These are phyloP conservation scores for Microsporum audouinii DNA, from an alignment of 2,329 filamentous ascomycete genomes.

Conservation along the genomic window DNA sequence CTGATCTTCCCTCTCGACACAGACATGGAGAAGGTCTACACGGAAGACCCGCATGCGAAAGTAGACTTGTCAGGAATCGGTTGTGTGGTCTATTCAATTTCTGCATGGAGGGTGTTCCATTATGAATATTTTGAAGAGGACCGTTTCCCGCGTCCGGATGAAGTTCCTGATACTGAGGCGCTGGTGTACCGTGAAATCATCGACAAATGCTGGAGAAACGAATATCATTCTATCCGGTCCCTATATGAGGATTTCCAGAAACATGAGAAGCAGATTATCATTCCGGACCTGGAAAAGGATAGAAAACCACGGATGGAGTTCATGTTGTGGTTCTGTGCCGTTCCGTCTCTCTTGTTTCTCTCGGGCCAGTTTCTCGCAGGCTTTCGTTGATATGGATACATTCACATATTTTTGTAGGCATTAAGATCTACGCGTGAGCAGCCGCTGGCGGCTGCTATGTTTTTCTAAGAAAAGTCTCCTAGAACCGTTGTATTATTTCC, in stretches of 20 bases:
- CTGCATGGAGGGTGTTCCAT: conserved; percentile 10
- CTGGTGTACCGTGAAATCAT: conserved; percentile 8
- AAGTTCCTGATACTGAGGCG: conserved; percentile 7
- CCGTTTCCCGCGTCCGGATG: conserved; percentile 10
- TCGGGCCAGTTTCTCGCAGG: not conserved
- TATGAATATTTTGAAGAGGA: conserved; percentile 13
- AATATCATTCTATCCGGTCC: conserved; percentile 6
- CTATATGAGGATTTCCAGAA: conserved; percentile 11
- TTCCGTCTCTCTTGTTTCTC: conserved; percentile 3
- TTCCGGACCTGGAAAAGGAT: not conserved
- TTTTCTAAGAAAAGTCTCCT: no score
- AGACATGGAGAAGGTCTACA: conserved; percentile 11
- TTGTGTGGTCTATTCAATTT: conserved; percentile 14
- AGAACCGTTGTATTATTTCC: no score
- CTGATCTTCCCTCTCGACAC: conserved; percentile 10
- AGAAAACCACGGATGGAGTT: not conserved
- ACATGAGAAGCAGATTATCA: not conserved
- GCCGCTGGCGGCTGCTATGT: no score
- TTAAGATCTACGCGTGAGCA: no score
- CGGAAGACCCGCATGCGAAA: conserved; percentile 10
- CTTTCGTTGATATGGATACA: not conserved
- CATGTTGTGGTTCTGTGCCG: conserved; percentile 5
- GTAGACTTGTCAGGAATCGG: conserved; percentile 14
- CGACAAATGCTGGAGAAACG: conserved; percentile 10
- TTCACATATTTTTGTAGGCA: not conserved